phyloP scores from a whole-genome alignment of 176 grass and related monocot genomes.

The Bolboschoenus planiculmis region DNA sequence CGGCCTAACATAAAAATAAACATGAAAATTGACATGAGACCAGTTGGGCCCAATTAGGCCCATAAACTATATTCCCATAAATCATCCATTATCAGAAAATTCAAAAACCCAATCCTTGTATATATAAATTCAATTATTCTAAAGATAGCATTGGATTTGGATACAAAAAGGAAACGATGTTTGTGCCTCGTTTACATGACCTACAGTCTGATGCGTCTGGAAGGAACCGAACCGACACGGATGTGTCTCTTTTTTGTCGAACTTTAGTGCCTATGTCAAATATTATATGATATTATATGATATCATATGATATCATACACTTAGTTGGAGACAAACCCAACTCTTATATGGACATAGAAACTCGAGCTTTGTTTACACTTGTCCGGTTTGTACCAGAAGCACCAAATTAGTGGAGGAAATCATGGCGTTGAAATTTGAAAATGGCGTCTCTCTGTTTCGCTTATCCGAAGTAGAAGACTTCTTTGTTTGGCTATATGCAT shows the following conservation, averaged over 20 bases:
- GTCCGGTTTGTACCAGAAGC: background rate
- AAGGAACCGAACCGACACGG: background rate
- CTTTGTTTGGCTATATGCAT: background rate
- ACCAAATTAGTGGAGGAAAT: conserved; percentile 12
- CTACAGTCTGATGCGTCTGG: background rate
- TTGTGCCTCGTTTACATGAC: background rate
- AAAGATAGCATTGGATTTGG: background rate
- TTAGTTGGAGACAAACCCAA: background rate
- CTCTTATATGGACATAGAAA: background rate
- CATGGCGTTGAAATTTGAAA: background rate
- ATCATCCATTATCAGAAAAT: no score
- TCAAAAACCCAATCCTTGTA: no score
- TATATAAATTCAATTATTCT: background rate
- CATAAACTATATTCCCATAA: background rate
- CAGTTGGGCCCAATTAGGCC: background rate
- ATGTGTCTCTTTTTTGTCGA: background rate
- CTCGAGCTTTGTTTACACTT: background rate
- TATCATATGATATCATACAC: background rate
- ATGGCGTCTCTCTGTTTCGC: background rate
- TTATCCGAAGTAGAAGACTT: background rate
- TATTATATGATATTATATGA: background rate
- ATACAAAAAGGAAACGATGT: background rate
- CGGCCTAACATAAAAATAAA: background rate
- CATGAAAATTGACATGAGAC: background rate
- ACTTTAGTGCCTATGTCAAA: background rate